These are phyloP conservation scores for Nigrograna mackinnonii DNA, from an alignment of 2,329 filamentous ascomycete genomes.

Conservation along the genomic window DNA sequence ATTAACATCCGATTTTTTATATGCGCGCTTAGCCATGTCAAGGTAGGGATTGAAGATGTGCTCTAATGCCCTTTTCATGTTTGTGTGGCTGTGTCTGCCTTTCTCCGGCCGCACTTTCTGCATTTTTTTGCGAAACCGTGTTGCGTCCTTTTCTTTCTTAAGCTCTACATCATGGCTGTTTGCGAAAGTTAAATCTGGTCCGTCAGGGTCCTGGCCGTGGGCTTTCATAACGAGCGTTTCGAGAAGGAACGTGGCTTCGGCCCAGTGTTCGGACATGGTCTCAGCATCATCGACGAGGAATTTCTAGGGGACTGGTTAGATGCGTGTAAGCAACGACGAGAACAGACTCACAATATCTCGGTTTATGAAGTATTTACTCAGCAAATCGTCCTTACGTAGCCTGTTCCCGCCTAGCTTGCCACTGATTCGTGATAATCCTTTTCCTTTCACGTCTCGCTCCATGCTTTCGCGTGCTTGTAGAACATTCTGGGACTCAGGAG, in stretches of 20 bases:
- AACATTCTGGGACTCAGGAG: conserved; percentile 4
- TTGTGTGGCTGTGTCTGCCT: too few species aligned
- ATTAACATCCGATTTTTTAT: background rate
- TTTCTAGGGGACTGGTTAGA: conserved; percentile 9
- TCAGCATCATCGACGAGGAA: conserved; percentile 19
- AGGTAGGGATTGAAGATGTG: conserved; percentile 8
- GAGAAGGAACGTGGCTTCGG: conserved; percentile 13
- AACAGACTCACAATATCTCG: conserved; percentile 16
- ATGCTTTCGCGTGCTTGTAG: conserved; percentile 10
- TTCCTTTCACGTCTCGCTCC: too few species aligned
- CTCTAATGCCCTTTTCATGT: conserved; percentile 4
- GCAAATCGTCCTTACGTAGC: too few species aligned
- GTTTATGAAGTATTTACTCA: conserved; percentile 4
- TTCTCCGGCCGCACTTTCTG: too few species aligned
- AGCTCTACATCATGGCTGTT: too few species aligned
- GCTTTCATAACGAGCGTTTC: conserved; percentile 16
- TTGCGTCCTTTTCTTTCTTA: too few species aligned
- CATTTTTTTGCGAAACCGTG: too few species aligned
- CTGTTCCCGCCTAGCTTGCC: too few species aligned
- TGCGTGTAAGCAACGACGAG: background rate
- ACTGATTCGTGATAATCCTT: too few species aligned
- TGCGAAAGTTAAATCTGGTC: conserved; percentile 19
- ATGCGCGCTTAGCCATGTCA: too few species aligned
- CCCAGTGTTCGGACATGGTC: conserved; percentile 17
- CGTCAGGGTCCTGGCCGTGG: conserved; percentile 14